Evolutionary conservation across 345 rosid species (phyloP).

Genomic region (Eucalyptus microcorys): DNA sequence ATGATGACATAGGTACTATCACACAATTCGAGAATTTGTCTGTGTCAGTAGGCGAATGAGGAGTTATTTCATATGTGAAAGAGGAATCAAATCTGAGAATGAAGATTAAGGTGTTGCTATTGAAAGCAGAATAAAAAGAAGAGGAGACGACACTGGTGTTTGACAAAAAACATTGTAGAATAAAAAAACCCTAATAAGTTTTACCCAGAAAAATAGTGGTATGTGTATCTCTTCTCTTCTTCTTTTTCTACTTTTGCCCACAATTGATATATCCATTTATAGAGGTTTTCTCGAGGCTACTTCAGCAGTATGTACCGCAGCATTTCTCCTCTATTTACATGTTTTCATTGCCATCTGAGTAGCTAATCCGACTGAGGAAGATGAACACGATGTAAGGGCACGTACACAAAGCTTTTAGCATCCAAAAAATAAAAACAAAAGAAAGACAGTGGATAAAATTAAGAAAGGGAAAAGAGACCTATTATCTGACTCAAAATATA

Average conservation of each 20-base stretch:
- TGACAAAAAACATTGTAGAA: background rate
- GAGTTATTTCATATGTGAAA: background rate
- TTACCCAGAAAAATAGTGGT: no score
- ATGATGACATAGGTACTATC: background rate
- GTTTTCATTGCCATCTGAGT: background rate
- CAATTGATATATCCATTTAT: background rate
- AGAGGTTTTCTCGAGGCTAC: background rate
- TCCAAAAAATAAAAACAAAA: background rate
- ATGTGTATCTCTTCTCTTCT: background rate
- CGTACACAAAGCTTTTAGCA: background rate
- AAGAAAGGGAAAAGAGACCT: background rate
- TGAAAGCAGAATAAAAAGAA: background rate
- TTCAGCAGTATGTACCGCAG: background rate
- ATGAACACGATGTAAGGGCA: background rate
- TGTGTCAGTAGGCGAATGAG: background rate
- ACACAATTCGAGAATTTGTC: background rate
- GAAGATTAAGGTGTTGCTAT: background rate
- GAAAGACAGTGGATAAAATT: background rate
- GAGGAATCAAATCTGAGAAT: background rate
- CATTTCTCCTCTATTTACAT: background rate
- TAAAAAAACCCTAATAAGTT: background rate
- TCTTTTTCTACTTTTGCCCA: background rate
- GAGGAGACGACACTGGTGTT: background rate
- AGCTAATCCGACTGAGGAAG: background rate
- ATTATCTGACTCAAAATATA: background rate